These are phyloP conservation scores for Eucalyptus leucophloia DNA, from an alignment of 345 rosid species.

Conservation along the genomic window DNA sequence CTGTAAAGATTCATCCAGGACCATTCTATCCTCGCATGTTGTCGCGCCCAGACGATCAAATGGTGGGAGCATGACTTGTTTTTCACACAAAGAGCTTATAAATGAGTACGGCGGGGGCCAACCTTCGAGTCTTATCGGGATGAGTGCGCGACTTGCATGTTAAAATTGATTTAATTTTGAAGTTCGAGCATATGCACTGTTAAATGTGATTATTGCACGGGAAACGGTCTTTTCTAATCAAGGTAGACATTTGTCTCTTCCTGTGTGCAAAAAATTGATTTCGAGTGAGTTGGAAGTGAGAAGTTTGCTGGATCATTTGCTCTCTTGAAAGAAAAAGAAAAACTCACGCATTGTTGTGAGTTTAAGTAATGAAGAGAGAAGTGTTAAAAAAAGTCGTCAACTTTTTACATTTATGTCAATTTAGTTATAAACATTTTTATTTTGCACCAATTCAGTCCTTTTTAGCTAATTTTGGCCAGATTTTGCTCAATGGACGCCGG, in stretches of 20 bases:
- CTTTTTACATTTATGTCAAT: rapidly evolving
- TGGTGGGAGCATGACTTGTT: neutral
- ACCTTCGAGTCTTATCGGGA: neutral
- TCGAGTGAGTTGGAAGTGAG: neutral
- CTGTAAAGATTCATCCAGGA: neutral
- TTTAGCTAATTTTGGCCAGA: rapidly evolving
- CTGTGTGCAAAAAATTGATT: no score
- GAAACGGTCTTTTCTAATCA: neutral
- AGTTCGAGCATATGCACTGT: neutral
- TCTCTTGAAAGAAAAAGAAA: neutral
- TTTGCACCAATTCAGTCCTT: rapidly evolving
- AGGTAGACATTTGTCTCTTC: neutral
- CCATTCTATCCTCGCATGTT: neutral
- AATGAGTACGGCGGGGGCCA: neutral
- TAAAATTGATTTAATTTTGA: neutral
- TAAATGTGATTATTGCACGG: neutral
- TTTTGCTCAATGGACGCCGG: rapidly evolving
- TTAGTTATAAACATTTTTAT: rapidly evolving
- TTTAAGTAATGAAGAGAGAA: neutral
- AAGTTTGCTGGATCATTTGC: neutral
- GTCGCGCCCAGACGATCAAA: neutral
- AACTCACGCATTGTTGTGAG: neutral
- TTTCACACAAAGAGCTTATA: neutral
- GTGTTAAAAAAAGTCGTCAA: no score
- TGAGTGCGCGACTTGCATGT: neutral